Evolutionary conservation across 1,139 yeast species (phyloP).

Genomic region (Zygoascus sp.): DNA sequence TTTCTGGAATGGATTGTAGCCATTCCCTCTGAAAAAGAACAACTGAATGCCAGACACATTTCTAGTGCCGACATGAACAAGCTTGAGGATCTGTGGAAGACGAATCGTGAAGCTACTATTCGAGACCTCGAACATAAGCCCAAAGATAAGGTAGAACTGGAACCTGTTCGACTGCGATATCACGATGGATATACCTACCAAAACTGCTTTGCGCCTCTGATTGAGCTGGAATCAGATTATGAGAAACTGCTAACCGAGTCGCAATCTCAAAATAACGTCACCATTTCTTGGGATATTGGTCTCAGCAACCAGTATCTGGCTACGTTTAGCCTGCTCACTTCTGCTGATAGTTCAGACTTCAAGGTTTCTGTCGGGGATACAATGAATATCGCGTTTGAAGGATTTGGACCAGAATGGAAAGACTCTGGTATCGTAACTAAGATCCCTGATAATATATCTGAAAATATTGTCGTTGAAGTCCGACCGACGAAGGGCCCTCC

Average conservation of each 20-base stretch:
- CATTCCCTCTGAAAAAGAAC: constrained; percentile 62
- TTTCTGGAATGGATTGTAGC: constrained; percentile 80
- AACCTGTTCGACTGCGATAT: constrained; percentile 72
- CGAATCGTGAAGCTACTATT: constrained; percentile 63
- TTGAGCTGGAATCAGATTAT: constrained; percentile 74
- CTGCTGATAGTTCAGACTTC: constrained; percentile 54
- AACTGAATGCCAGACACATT: constrained; percentile 49
- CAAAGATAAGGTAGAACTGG: constrained; percentile 56
- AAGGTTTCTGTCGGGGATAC: constrained; percentile 88
- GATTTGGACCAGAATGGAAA: constrained; percentile 52
- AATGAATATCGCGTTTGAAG: constrained; percentile 51
- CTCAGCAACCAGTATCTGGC: constrained; percentile 64
- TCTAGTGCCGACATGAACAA: constrained; percentile 63
- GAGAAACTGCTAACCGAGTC: constrained; percentile 74
- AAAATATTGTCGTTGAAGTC: constrained; percentile 71
- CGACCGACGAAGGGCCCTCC: constrained; percentile 34
- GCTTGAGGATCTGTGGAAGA: constrained; percentile 79
- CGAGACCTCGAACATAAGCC: constrained; percentile 41
- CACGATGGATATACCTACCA: constrained; percentile 85
- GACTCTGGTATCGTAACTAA: constrained; percentile 67
- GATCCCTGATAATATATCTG: constrained; percentile 64
- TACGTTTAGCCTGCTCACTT: constrained; percentile 62
- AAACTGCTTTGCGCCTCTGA: constrained; percentile 77
- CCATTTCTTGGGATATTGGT: constrained; percentile 71
- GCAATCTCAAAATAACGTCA: constrained; percentile 69